Percentiles rank a stretch among this genome's conserved stretches.
Conservation (phyloP, 805 yeast genomes). For the Myxozyma neotropica region DNA sequence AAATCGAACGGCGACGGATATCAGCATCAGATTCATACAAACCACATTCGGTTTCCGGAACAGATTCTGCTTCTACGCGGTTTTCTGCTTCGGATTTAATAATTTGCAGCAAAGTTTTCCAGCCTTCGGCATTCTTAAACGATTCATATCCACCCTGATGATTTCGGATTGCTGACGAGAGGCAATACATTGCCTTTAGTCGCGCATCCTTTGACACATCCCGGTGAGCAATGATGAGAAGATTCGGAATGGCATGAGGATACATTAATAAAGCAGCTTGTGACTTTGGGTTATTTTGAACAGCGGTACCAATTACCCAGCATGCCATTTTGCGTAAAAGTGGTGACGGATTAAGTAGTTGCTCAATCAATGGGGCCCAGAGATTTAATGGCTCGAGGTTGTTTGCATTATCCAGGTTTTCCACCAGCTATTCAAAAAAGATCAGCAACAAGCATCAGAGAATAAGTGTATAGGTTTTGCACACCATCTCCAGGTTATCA, state of each 20-base stretch:
- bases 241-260: conserved; percentile 38
- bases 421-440: conserved; percentile 54
- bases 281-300: conserved; percentile 80
- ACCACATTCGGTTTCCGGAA: conserved; percentile 16
- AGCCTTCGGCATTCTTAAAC: conserved; percentile 64
- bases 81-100: conserved; percentile 15
- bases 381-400: conserved; percentile 79
- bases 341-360: conserved; percentile 50
- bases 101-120: conserved; percentile 45
- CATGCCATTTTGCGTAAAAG: conserved; percentile 62
- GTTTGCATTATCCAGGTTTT: conserved; percentile 92
- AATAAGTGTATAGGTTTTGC: neutral
- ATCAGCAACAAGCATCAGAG: neutral
- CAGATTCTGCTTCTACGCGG: neutral
- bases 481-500: conserved; percentile 82
- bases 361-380: conserved; percentile 72
- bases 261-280: conserved; percentile 50
- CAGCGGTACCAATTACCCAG: conserved; percentile 84
- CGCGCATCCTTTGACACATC: conserved; percentile 45
- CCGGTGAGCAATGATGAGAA: conserved; percentile 38
- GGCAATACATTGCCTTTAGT: conserved; percentile 74
- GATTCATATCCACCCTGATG: conserved; percentile 55
- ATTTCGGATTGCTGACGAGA: conserved; percentile 74
- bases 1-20: conserved; percentile 28
- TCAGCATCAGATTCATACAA: conserved; percentile 17